Percentiles rank a stretch among this genome's conserved stretches.
phyloP scores from a whole-genome alignment of 2,329 filamentous ascomycete genomes.

The Cladosporium velox region DNA sequence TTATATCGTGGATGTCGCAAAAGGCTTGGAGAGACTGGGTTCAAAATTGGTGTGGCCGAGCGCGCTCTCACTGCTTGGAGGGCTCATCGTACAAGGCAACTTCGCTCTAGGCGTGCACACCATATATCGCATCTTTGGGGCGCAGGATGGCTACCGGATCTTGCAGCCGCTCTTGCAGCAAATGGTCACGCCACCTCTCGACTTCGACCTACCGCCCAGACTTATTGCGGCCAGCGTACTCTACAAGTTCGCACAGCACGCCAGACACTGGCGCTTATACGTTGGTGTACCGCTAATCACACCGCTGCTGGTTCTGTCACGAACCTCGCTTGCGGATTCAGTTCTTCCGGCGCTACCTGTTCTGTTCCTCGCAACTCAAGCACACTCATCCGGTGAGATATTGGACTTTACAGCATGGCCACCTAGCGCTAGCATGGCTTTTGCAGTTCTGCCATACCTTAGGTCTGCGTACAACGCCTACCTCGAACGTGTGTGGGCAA shows the following conservation, averaged over 20 bases:
- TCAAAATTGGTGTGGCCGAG: constrained; percentile 65
- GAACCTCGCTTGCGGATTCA: constrained; percentile 64
- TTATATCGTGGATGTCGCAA: constrained; percentile 67
- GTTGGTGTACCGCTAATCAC: constrained; percentile 69
- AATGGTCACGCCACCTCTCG: constrained; percentile 28
- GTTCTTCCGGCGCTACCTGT: constrained; percentile 65
- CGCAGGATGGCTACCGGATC: constrained; percentile 59
- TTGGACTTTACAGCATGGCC: constrained; percentile 64
- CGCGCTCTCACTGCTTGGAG: constrained; percentile 54
- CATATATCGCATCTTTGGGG: constrained; percentile 66
- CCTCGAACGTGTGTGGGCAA: constrained; percentile 61
- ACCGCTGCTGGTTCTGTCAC: constrained; percentile 66
- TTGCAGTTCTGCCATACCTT: constrained; percentile 67
- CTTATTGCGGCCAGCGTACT: constrained; percentile 38
- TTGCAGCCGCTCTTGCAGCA: constrained; percentile 44
- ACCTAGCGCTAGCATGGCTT: constrained; percentile 65
- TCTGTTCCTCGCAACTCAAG: constrained; percentile 60
- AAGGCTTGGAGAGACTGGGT: constrained; percentile 59
- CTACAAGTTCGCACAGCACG: constrained; percentile 30
- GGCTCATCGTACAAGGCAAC: constrained; percentile 26
- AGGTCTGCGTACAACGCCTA: constrained; percentile 64
- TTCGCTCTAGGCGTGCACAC: constrained; percentile 60
- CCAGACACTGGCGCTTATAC: constrained; percentile 54
- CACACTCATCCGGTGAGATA: constrained; percentile 44
- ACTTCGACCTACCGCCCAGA: constrained; percentile 19